Percentiles rank a stretch among this genome's conserved stretches.
These are phyloP conservation scores for Sanguinoderma infundibulare DNA, from an alignment of 1,284 basidiomycete genomes.

Conservation along the genomic window DNA sequence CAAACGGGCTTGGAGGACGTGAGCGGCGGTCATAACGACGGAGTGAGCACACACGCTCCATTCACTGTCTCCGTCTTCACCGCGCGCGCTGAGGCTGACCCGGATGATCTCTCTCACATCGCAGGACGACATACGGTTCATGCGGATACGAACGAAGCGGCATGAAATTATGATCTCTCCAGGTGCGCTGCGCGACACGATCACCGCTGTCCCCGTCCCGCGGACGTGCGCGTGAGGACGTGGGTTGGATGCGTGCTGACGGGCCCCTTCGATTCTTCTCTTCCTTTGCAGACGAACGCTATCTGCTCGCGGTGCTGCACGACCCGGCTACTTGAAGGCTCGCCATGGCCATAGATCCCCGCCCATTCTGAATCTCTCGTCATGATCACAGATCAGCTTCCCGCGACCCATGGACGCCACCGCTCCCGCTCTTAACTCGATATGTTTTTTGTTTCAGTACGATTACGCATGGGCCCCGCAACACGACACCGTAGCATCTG, in stretches of 20 bases:
- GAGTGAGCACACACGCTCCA: slow-evolving; percentile 41
- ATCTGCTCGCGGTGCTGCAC: slow-evolving; percentile 84
- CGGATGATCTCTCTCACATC: neutral
- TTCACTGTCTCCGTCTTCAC: neutral
- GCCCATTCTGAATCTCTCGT: neutral
- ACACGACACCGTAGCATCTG: slow-evolving; percentile 20
- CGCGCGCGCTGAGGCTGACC: neutral
- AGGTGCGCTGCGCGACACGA: slow-evolving; percentile 53
- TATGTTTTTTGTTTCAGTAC: slow-evolving; percentile 15
- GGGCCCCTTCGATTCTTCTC: neutral
- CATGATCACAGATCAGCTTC: neutral
- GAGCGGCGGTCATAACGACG: slow-evolving; percentile 57
- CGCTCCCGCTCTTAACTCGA: neutral
- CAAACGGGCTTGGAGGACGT: slow-evolving; percentile 76
- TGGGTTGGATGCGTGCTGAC: neutral
- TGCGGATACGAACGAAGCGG: slow-evolving; percentile 88
- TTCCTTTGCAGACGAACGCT: slow-evolving; percentile 68
- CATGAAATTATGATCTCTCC: slow-evolving; percentile 96
- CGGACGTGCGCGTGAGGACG: neutral
- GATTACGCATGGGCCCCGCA: slow-evolving; percentile 3
- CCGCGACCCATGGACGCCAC: slow-evolving; percentile 1
- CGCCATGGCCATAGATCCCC: too few relatives aligned
- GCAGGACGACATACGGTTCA: slow-evolving; percentile 87
- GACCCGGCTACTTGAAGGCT: slow-evolving; percentile 65
- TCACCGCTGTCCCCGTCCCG: neutral